Base-by-base conservation (phyloP, 305 asterid genomes). In the Ruellia speciosa region DNA sequence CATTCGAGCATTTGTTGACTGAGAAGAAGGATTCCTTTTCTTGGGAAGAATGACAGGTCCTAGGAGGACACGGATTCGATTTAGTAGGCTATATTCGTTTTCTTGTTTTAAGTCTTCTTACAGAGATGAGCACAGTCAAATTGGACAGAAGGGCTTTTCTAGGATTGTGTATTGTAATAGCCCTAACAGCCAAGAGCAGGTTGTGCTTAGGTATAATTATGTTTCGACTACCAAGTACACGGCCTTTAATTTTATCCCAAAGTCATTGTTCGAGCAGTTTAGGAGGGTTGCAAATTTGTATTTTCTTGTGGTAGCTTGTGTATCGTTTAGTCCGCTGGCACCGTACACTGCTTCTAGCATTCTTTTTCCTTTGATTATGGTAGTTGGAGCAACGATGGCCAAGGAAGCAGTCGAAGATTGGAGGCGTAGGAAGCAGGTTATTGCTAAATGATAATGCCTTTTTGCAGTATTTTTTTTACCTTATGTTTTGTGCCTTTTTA, bases 151-250 rank as follows among this genome's bases (percentile, higher is more conserved):
- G 74, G 99, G 97, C 37, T 92, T 73, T 64, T 86, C 99, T 8
- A 77, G 96, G 65, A 72, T 82, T 40, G 97, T 92, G 63, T 70
- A 81, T 61, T 86, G 97, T 69, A 88, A 88, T 66, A 94, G 88
- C 39, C 90, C 99, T 16, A 95, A 86, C 69, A 75, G 61, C 18
- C 66, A 63, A 5, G 96, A 86, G 54, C 90, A 80, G 77, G 33
- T 79, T 28, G 66, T 64, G 77, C 77, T 70, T 7, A 75, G 74
- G 65, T 88, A 88, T 58, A 92, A 92, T 70, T 82, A 92, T 54
- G 99, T 92, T 28, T 88, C 94, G 41, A 92, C 97, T n/a, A 92
- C 99, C 0, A 92, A 92, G 74, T 92, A 88, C 58, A 92, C 78
- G 14, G 87, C 77, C 0, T 1, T 81, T 56, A 92, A 86, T 81